Percentiles rank a stretch among this genome's conserved stretches.
These are phyloP conservation scores for Coemansia sp. DNA, from an alignment of 371 early-diverging fungal species.

Conservation along the genomic window DNA sequence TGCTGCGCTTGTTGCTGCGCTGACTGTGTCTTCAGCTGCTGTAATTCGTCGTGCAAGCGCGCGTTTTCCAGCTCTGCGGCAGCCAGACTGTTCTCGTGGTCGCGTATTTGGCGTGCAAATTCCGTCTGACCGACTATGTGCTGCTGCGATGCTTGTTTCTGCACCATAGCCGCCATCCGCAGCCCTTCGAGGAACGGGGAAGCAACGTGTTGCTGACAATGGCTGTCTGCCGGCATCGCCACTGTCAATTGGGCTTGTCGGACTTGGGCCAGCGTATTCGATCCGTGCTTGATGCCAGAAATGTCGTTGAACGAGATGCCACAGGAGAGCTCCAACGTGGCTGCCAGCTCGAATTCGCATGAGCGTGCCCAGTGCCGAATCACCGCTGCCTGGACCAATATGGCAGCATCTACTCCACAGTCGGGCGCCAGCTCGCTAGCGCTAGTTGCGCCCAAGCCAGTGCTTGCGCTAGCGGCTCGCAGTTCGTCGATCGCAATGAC, in stretches of 20 bases:
- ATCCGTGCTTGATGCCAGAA: neutral
- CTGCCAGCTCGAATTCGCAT: slow-evolving; percentile 22
- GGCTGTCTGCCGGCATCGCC: neutral
- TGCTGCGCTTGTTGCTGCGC: slow-evolving; percentile 1
- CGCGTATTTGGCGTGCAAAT: neutral
- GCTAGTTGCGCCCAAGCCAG: neutral
- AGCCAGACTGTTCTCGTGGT: neutral
- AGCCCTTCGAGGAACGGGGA: slow-evolving; percentile 3
- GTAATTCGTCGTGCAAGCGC: slow-evolving; percentile 1
- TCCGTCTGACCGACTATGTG: neutral
- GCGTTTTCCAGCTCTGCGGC: neutral
- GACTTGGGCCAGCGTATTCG: neutral
- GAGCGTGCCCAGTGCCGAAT: slow-evolving; percentile 30
- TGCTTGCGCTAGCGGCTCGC: slow-evolving; percentile 3
- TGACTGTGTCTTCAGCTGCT: neutral
- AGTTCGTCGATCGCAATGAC: slow-evolving; percentile 25
- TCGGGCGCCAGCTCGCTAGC: neutral
- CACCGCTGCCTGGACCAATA: slow-evolving; percentile 3
- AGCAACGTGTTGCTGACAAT: too few species aligned
- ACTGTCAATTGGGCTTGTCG: neutral
- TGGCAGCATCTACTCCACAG: too few species aligned
- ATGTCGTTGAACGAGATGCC: neutral
- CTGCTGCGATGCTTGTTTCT: neutral
- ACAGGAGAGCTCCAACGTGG: neutral
- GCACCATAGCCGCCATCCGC: neutral